phyloP scores from a whole-genome alignment of 164 flowering plant species.

The Aristolochia californica region DNA sequence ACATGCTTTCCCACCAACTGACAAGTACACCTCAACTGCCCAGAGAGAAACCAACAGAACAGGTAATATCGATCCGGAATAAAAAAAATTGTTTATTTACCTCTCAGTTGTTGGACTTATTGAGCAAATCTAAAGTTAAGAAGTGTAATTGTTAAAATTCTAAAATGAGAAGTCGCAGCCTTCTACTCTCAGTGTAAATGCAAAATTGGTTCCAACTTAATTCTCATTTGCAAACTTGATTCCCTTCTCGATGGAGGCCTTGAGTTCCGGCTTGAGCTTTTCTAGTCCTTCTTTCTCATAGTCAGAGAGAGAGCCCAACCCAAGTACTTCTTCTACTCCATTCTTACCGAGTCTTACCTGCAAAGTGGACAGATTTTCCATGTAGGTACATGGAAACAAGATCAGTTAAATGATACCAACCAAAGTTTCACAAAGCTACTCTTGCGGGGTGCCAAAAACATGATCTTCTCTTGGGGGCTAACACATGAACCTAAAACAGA shows the following conservation, averaged over 20 bases:
- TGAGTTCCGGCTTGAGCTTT: slow-evolving; percentile 62
- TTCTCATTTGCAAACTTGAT: slow-evolving; percentile 57
- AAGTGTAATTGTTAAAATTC: no score
- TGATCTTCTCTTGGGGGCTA: no score
- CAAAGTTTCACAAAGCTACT: neutral
- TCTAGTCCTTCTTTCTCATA: slow-evolving; percentile 83
- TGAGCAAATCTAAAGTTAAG: no score
- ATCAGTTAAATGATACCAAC: neutral
- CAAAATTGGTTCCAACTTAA: slow-evolving; percentile 9
- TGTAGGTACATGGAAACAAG: neutral
- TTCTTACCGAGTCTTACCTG: slow-evolving; percentile 96
- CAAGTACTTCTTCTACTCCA: slow-evolving; percentile 84
- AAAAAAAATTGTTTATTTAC: no score
- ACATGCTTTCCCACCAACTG: no score
- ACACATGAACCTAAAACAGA: no score
- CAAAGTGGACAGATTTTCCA: neutral
- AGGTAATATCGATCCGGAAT: no score
- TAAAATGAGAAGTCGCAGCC: neutral
- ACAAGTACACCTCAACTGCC: no score
- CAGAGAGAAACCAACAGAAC: no score
- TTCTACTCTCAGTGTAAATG: neutral
- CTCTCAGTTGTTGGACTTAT: no score
- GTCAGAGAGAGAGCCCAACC: slow-evolving; percentile 64
- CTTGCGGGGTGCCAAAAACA: no score
- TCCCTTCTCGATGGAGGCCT: slow-evolving; percentile 87